A percentile compares a stretch with the other conserved stretches of the same genome.
Evolutionary conservation across 331 rosid species (phyloP).

Genomic region (Cydonia oblonga): DNA sequence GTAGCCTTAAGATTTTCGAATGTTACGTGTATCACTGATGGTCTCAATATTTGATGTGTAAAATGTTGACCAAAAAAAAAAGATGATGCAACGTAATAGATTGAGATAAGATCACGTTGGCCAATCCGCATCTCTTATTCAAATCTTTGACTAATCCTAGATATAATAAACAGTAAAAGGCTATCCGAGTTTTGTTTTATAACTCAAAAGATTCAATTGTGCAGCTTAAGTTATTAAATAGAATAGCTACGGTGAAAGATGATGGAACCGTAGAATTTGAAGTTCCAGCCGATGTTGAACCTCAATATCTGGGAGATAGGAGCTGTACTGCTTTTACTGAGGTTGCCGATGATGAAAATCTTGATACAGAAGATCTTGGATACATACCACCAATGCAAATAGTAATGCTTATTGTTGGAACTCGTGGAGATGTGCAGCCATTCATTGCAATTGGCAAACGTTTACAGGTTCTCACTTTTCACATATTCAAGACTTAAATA

Average conservation of each 20-base stretch:
- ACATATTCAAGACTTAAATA: conserved; percentile 1
- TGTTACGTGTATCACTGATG: background rate
- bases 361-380: conserved; percentile 47
- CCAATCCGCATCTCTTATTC: background rate
- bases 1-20: background rate
- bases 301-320: conserved; percentile 33
- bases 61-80: background rate
- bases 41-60: background rate
- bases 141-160: background rate
- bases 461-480: conserved; percentile 55
- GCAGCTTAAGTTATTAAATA: conserved; percentile 78
- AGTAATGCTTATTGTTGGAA: conserved; percentile 97
- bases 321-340: conserved; percentile 18
- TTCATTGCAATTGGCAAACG: conserved; percentile 93
- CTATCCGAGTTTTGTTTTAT: background rate
- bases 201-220: conserved; percentile 14
- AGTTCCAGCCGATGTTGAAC: conserved; percentile 62
- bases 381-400: conserved; percentile 69
- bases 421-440: conserved; percentile 98
- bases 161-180: background rate
- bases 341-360: conserved; percentile 41
- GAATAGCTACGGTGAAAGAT: conserved; percentile 83
- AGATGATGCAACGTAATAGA: background rate
- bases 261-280: conserved; percentile 90
- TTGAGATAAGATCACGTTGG: background rate